Percentiles rank a stretch among this genome's conserved stretches.
These are phyloP conservation scores for Trichoderma gamsii DNA, from an alignment of 495 filamentous ascomycete genomes.

Conservation along the genomic window DNA sequence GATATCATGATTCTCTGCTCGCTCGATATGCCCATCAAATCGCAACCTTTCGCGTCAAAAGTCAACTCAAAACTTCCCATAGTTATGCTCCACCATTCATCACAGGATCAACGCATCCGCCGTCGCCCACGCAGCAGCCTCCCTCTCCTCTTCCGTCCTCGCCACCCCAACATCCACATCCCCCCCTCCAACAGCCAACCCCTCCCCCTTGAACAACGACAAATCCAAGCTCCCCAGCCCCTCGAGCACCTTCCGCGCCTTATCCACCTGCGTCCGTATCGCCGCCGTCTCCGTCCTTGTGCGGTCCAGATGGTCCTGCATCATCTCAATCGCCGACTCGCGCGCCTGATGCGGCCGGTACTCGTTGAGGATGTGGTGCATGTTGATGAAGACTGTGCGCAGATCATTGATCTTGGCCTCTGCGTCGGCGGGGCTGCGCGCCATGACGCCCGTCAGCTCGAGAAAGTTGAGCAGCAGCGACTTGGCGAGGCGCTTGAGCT, in stretches of 20 bases:
- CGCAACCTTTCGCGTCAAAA: constrained; percentile 4
- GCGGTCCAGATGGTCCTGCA: constrained; percentile 79
- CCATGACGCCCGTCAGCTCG: constrained; percentile 66
- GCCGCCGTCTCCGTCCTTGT: constrained; percentile 72
- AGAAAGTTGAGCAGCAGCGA: constrained; percentile 80
- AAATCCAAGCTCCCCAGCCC: constrained; percentile 48
- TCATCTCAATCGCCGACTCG: constrained; percentile 81
- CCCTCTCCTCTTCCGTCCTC: constrained; percentile 20
- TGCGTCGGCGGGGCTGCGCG: neutral
- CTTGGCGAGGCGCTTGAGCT: constrained; percentile 73
- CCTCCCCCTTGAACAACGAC: constrained; percentile 17
- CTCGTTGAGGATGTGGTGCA: constrained; percentile 85
- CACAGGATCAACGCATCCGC: constrained; percentile 22
- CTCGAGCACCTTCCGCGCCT: constrained; percentile 63
- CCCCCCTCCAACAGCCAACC: neutral
- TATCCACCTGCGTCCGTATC: constrained; percentile 63
- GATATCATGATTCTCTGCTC: neutral
- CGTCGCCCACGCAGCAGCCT: constrained; percentile 19
- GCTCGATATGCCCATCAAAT: no score
- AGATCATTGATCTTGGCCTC: constrained; percentile 61
- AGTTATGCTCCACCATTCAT: neutral
- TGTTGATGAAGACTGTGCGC: constrained; percentile 75
- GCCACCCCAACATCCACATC: constrained; percentile 4
- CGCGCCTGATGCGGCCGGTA: constrained; percentile 94
- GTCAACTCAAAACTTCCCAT: neutral